Conservation (phyloP, 257 asterid genomes). For the Rhazya stricta region DNA sequence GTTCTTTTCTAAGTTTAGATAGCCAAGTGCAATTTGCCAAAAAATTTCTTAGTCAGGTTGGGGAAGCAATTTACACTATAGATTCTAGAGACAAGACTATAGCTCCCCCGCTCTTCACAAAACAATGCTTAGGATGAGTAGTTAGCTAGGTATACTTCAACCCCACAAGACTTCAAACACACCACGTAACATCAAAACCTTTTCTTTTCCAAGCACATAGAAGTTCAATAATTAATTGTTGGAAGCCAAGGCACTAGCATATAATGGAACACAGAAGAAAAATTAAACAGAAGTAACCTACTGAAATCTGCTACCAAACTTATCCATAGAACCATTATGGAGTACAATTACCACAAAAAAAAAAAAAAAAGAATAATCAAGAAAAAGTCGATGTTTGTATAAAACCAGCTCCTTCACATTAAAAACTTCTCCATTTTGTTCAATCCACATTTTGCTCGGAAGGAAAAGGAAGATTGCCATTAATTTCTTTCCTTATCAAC, state of each 20-base stretch:
- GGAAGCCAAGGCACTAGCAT: background rate
- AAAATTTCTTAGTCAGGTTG: background rate
- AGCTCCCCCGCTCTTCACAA: background rate
- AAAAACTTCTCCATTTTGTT: background rate
- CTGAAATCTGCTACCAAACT: background rate
- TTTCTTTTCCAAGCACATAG: background rate
- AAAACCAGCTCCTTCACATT: background rate
- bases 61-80: background rate
- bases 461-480: background rate
- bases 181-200: background rate
- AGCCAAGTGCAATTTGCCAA: background rate
- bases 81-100: background rate
- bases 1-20: background rate
- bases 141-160: background rate
- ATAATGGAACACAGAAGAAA: background rate
- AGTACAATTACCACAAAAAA: background rate
- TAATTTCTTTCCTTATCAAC: background rate
- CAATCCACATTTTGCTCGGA: background rate
- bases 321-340: background rate
- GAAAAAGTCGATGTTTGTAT: background rate
- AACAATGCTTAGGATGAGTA: background rate
- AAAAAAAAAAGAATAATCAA: background rate
- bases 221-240: background rate
- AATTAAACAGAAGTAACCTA: slow-evolving; percentile 1
- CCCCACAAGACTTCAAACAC: background rate